Base-by-base conservation (phyloP, 1,284 basidiomycete genomes). In the Moesziomyces aphidis region DNA sequence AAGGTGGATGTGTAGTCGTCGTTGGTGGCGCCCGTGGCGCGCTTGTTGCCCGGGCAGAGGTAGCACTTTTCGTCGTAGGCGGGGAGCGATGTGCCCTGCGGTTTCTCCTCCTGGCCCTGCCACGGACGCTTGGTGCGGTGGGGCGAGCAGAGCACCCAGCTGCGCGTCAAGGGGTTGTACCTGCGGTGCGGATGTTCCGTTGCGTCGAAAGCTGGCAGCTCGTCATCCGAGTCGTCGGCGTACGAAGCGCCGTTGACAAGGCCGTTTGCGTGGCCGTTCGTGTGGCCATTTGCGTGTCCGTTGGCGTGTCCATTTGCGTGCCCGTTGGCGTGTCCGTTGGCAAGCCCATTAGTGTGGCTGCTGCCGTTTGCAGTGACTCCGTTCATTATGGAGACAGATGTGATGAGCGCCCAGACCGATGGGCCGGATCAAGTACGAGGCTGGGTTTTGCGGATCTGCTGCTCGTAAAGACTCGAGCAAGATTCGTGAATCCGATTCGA, bases 11-110 rank as follows among this genome's bases (percentile, higher is more conserved):
- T 84, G 86, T 95, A 97, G 15, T 86, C 71, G 3, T 90, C 90
- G 81, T 95, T 97, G 61, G 85, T 83, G 63, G 89, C 85, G 0
- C 93, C 94, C 7, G 90, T 90, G 1, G 91, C 90, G n/a, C 95
- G 89, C 24, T 85, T 81, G 83, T 97, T 97, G 19, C 94, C 91
- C 0, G 95, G 95, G 80, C 95, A 98, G 47, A 97, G 89, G 85
- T 94, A 96, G 83, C 95, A 98, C 44, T 88, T 86, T 5, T 89
- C 87, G 79, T 97, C 95, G 83, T 94, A 90, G 44, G 88, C 67
- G 0, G 92, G 92, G 15, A 84, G 71, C 4, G 68, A 53, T 13
- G 62, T 56, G 8, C 46, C 61, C 11, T 68, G 59, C 2, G 68
- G 60, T 36, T 63, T 56, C 55, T 84, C 83, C 48, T 84, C 76